Evolutionary conservation across 495 filamentous ascomycete genomes (phyloP).

Genomic region (Trypethelium eluteriae): DNA sequence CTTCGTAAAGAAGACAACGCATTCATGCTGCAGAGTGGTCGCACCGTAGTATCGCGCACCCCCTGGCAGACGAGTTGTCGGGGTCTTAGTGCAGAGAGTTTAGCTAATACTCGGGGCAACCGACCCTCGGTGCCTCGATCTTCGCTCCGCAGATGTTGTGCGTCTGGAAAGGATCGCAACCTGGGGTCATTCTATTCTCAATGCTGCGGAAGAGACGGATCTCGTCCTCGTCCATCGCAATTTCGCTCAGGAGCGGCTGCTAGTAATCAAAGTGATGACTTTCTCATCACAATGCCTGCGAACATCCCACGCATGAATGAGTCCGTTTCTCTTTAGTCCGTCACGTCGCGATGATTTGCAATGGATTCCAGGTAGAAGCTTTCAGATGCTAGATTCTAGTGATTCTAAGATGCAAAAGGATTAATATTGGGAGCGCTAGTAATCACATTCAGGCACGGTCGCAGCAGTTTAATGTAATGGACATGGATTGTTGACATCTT

Average conservation of each 20-base stretch:
- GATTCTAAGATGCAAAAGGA: background rate
- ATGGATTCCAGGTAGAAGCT: background rate
- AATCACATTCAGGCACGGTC: conserved; percentile 9
- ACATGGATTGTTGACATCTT: conserved; percentile 8
- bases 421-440: conserved; percentile 7
- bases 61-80: background rate
- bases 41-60: background rate
- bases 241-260: background rate
- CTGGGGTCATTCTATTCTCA: background rate
- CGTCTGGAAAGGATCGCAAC: conserved; percentile 1
- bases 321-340: background rate
- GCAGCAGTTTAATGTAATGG: background rate
- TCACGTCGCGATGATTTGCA: background rate
- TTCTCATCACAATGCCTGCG: too few relatives aligned
- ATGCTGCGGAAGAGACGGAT: background rate
- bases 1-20: background rate
- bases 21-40: conserved; percentile 3
- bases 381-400: background rate
- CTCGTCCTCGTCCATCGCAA: background rate
- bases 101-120: background rate
- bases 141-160: conserved; percentile 12
- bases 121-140: conserved; percentile 7
- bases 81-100: background rate
- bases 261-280: too few relatives aligned
- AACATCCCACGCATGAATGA: background rate